These are phyloP conservation scores for Mycena vitilis DNA, from an alignment of 768 basidiomycete species.

Conservation along the genomic window DNA sequence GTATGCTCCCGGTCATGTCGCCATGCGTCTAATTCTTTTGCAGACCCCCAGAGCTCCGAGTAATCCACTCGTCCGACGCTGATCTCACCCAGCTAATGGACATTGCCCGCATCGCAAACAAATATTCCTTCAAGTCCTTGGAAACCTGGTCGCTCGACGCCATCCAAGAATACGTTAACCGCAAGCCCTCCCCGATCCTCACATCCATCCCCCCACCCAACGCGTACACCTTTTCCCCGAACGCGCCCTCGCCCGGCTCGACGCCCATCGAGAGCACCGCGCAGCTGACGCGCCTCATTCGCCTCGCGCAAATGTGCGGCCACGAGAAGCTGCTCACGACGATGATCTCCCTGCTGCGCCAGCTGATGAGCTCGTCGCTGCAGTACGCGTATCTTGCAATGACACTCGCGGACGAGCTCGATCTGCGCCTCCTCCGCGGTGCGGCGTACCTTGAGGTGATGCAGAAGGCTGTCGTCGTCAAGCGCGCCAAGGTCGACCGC, in stretches of 20 bases:
- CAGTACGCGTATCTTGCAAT: slow-evolving; percentile 80
- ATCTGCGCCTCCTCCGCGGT: slow-evolving; percentile 69
- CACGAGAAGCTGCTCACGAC: slow-evolving; percentile 71
- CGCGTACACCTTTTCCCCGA: slow-evolving; percentile 46
- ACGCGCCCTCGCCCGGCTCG: slow-evolving; percentile 33
- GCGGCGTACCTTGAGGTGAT: slow-evolving; percentile 81
- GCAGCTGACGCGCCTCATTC: slow-evolving; percentile 69
- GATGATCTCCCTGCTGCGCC: slow-evolving; percentile 67
- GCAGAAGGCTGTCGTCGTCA: slow-evolving; percentile 65
- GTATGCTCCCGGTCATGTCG: slow-evolving; percentile 45
- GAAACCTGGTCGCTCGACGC: slow-evolving; percentile 82
- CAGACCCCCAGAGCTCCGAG: slow-evolving; percentile 73
- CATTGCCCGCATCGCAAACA: slow-evolving; percentile 75
- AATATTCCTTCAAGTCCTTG: slow-evolving; percentile 79
- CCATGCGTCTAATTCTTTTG: slow-evolving; percentile 56
- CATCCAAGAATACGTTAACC: slow-evolving; percentile 76
- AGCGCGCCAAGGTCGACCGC: slow-evolving; percentile 47
- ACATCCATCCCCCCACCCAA: slow-evolving; percentile 53
- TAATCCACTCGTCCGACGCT: slow-evolving; percentile 58
- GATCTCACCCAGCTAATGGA: slow-evolving; percentile 68
- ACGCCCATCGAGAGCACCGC: slow-evolving; percentile 50
- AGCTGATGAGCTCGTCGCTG: slow-evolving; percentile 70
- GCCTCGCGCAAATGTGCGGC: slow-evolving; percentile 74
- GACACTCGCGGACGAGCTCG: slow-evolving; percentile 77
- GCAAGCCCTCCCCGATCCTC: slow-evolving; percentile 65